These are phyloP conservation scores for Linnemannia elongata DNA, from an alignment of 192 early-diverging fungal species.

Conservation along the genomic window DNA sequence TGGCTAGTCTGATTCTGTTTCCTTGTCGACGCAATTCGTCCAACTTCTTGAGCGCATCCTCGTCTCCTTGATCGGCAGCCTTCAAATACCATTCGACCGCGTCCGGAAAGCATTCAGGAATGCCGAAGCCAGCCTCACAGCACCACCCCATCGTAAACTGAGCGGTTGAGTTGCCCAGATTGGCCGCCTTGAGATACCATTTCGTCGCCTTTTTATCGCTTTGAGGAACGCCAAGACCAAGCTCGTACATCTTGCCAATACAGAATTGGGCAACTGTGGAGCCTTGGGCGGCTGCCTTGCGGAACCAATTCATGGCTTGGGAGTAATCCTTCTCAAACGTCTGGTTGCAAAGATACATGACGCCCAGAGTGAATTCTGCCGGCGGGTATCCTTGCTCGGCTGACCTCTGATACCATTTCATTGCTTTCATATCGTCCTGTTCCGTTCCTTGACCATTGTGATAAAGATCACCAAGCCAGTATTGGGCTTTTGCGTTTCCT, in stretches of 20 bases:
- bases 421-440: background rate
- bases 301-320: background rate
- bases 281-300: background rate
- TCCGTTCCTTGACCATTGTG: background rate
- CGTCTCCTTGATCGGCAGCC: too few relatives aligned
- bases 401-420: background rate
- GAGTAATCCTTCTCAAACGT: background rate
- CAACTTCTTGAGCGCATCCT: too few relatives aligned
- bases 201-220: background rate
- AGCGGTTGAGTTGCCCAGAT: background rate
- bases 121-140: background rate
- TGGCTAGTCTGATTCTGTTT: too few relatives aligned
- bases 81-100: too few relatives aligned
- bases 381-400: background rate
- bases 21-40: too few relatives aligned
- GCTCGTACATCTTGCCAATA: background rate
- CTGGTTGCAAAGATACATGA: background rate
- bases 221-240: background rate
- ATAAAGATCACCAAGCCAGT: background rate
- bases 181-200: background rate
- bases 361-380: background rate
- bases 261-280: accelerated
- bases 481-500: background rate
- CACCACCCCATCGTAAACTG: background rate
- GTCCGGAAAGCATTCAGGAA: background rate